These are phyloP conservation scores for Mycena chlorophos DNA, from an alignment of 768 basidiomycete genomes.

Conservation along the genomic window DNA sequence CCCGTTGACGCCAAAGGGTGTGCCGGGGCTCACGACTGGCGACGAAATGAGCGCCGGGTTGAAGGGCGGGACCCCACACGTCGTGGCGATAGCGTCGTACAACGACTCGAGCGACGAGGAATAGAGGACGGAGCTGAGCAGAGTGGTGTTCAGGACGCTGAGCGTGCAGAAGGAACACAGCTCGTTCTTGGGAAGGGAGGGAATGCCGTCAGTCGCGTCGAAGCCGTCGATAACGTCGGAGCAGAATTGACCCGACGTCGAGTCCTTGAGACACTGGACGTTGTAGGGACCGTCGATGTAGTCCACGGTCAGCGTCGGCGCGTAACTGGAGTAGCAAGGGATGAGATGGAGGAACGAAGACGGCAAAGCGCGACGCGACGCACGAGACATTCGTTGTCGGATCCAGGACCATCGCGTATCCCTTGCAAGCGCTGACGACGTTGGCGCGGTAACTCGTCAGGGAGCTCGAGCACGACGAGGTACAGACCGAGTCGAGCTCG, in stretches of 20 bases:
- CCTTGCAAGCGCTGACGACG: not conserved
- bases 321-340: no score
- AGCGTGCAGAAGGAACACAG: slow-evolving; percentile 28
- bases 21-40: no score
- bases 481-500: slow-evolving; percentile 4
- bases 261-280: slow-evolving; percentile 27
- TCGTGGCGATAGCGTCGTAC: slow-evolving; percentile 18
- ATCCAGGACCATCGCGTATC: not conserved
- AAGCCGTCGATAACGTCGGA: slow-evolving; percentile 13
- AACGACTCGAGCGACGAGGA: slow-evolving; percentile 16
- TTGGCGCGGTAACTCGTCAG: slow-evolving; percentile 9
- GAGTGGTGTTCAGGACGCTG: slow-evolving; percentile 24
- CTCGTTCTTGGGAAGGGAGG: slow-evolving; percentile 22
- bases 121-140: slow-evolving; percentile 23
- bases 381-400: slow-evolving; percentile 4
- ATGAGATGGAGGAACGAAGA: no score
- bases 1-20: no score
- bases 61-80: slow-evolving; percentile 15
- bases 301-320: slow-evolving; percentile 26
- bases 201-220: slow-evolving; percentile 23
- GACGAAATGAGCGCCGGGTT: not conserved
- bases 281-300: slow-evolving; percentile 25
- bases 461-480: slow-evolving; percentile 6
- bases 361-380: no score
- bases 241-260: slow-evolving; percentile 21